phyloP scores from a whole-genome alignment of 306 rosid species.

The Boehmeria nivea region DNA sequence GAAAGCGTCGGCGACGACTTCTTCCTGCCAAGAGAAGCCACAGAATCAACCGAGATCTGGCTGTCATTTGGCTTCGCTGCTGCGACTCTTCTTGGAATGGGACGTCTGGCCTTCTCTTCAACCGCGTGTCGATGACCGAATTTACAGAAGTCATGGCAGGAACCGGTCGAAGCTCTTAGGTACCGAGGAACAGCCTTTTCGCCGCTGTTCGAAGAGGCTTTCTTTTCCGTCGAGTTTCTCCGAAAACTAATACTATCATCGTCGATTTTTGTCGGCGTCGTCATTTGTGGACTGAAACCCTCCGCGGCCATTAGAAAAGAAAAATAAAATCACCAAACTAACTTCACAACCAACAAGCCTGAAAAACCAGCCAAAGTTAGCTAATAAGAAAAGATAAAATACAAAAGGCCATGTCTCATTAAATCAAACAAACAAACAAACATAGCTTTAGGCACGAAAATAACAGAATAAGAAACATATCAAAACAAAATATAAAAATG shows the following conservation, averaged over 20 bases:
- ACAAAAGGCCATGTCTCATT: neutral
- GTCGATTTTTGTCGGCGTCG: conserved; percentile 22
- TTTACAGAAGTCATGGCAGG: conserved; percentile 91
- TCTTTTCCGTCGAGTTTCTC: conserved; percentile 50
- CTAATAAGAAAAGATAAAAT: conserved; percentile 1
- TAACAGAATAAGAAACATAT: neutral
- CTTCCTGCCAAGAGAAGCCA: conserved; percentile 26
- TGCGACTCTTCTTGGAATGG: conserved; percentile 29
- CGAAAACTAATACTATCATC: conserved; percentile 31
- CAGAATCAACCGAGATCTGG: conserved; percentile 23
- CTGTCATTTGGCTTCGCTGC: conserved; percentile 26
- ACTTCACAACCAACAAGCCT: conserved; percentile 37
- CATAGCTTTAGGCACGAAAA: conserved; percentile 4
- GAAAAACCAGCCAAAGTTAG: conserved; percentile 23
- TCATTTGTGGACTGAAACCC: conserved; percentile 26
- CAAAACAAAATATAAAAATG: neutral
- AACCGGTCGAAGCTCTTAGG: conserved; percentile 77
- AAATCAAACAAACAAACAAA: neutral
- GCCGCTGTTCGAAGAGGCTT: conserved; percentile 25
- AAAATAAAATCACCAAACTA: conserved; percentile 13
- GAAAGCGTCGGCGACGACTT: conserved; percentile 10
- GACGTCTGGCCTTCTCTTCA: conserved; percentile 37
- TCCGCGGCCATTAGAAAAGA: conserved; percentile 52
- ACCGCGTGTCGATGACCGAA: conserved; percentile 45
- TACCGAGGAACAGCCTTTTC: conserved; percentile 47